Evolutionary conservation across 768 basidiomycete species (phyloP).

Genomic region (Lactarius vividus): DNA sequence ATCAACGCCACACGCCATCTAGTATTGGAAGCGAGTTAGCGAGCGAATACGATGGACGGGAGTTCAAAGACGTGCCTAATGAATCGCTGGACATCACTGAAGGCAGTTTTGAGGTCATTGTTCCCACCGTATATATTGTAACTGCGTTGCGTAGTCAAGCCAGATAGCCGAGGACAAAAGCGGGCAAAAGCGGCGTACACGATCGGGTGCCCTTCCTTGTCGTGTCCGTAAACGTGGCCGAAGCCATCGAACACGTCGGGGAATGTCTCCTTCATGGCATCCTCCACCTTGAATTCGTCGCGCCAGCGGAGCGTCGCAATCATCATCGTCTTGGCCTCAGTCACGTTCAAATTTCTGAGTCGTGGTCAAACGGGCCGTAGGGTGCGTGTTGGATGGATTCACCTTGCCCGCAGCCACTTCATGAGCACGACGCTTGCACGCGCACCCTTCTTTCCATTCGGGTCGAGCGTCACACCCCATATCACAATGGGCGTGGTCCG

Average conservation of each 20-base stretch:
- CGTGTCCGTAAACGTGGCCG: slow-evolving; percentile 64
- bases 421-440: slow-evolving; percentile 72
- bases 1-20: slow-evolving; percentile 82
- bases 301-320: slow-evolving; percentile 71
- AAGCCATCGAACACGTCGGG: slow-evolving; percentile 44
- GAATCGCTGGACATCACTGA: slow-evolving; percentile 73
- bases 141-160: slow-evolving; percentile 35
- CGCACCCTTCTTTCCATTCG: slow-evolving; percentile 53
- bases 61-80: slow-evolving; percentile 50
- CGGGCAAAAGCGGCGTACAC: slow-evolving; percentile 45
- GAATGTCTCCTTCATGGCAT: slow-evolving; percentile 50
- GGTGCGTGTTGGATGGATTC: slow-evolving; percentile 8
- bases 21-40: neutral
- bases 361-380: slow-evolving; percentile 33
- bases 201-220: slow-evolving; percentile 68
- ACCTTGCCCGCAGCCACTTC: slow-evolving; percentile 82
- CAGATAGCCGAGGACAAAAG: neutral
- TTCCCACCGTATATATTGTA: slow-evolving; percentile 80
- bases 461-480: slow-evolving; percentile 74
- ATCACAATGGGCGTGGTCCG: slow-evolving; percentile 51
- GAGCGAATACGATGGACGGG: neutral
- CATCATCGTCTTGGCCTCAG: slow-evolving; percentile 62
- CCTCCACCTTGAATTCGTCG: slow-evolving; percentile 59
- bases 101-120: slow-evolving; percentile 64
- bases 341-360: slow-evolving; percentile 42